Base-by-base conservation (phyloP, 2,329 filamentous ascomycete species). In the Hypoxylon sp. region DNA sequence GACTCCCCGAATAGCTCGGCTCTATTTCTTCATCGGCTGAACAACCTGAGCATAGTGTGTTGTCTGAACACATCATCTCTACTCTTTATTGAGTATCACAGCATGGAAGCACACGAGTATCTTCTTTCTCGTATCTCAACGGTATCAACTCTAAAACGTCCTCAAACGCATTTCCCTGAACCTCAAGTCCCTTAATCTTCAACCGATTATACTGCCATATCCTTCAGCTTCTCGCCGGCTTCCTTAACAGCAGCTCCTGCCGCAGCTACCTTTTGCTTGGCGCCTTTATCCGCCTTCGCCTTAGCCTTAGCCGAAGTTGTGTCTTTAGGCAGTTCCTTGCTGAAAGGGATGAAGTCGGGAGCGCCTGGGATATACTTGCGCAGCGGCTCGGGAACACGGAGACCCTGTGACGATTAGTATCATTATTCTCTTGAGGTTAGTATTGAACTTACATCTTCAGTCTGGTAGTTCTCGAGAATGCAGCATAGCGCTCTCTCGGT, bases 391-490 rank as follows among this genome's bases (percentile, higher is more conserved):
- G 94, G 94, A 35, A 97, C 91, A 63, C 87, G 87, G 74, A 97
- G 86, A 70, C 93, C 93, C 85, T 93, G 69, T 21, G 64, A 27
- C 35, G 21, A 55, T 54, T 53, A 62, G 65, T 31, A 27, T 47
- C 7, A 7, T 27, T 27, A 52, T 21, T 53, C 8, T n/a, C 15
- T 17, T 54, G 47, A 46, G 46, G 39, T n/a, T 24, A 13, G 29
- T 17, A 15, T 11, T 57, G 46, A n/a, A 80, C 87, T 80, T 81
- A 91, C 91, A 73, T 95, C 92, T 76, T 94, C 90, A 0, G 91
- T 96, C 84, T 99, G 96, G 82, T 95, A 98, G 83, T 98, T 99
- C 83, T 99, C 96, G 42, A 99, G 87, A 47, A 99, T 86, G 79
- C 95, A 98, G 86, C 96, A 98, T 54, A 98, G 86, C 0, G 95